phyloP scores from a whole-genome alignment of 164 flowering plant genomes.

The Piper longum region DNA sequence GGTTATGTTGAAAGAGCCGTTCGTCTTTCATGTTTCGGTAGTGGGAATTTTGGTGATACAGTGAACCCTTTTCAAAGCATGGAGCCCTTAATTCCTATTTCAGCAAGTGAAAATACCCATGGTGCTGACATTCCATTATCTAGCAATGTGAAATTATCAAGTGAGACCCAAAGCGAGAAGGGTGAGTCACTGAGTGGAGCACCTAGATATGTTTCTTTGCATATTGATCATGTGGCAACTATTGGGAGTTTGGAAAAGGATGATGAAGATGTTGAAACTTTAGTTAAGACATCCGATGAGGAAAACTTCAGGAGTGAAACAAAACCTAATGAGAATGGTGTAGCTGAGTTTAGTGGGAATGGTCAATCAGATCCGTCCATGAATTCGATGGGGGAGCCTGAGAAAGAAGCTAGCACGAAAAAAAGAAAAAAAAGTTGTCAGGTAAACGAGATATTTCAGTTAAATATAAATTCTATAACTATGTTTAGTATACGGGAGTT shows the following conservation, averaged over 20 bases:
- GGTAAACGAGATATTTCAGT: constrained; percentile 18
- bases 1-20: constrained; percentile 90
- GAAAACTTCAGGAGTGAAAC: constrained; percentile 30
- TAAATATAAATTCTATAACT: background rate
- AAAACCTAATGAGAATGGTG: constrained; percentile 52
- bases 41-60: constrained; percentile 52
- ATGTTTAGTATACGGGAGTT: background rate
- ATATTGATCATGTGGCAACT: constrained; percentile 19
- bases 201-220: constrained; percentile 26
- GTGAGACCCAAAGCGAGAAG: constrained; percentile 27
- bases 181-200: constrained; percentile 22
- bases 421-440: constrained; percentile 65
- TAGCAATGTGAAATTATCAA: constrained; percentile 14
- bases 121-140: constrained; percentile 22
- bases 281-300: constrained; percentile 29
- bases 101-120: constrained; percentile 23
- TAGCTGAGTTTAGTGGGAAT: constrained; percentile 32
- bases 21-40: constrained; percentile 64
- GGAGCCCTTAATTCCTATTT: constrained; percentile 30
- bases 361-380: constrained; percentile 28
- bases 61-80: constrained; percentile 35
- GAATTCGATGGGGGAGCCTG: constrained; percentile 25
- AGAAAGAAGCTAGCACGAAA: constrained; percentile 30
- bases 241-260: constrained; percentile 35
- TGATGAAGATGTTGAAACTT: constrained; percentile 27